Conservation (phyloP, 2,329 filamentous ascomycete species). For the Sclerotinia nivalis region DNA sequence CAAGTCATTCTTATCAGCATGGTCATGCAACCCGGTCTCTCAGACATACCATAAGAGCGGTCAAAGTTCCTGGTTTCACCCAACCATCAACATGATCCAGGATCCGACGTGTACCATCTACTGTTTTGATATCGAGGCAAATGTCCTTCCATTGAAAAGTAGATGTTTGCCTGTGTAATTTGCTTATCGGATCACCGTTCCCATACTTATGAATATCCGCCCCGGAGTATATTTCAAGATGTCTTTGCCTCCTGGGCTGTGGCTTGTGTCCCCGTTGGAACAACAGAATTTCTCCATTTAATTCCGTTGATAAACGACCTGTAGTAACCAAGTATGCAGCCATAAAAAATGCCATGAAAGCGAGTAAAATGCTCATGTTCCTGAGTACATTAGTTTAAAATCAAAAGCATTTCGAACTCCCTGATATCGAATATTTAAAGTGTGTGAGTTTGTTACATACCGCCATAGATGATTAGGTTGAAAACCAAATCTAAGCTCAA, state of each 20-base stretch:
- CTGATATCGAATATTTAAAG: too few species aligned
- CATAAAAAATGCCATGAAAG: conserved; percentile 63
- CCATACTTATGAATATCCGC: conserved; percentile 26
- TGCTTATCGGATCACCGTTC: conserved; percentile 8
- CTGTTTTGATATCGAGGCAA: conserved; percentile 75
- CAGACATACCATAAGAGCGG: conserved; percentile 58
- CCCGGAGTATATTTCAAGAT: conserved; percentile 23
- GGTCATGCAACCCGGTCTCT: neutral
- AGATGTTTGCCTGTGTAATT: conserved; percentile 20
- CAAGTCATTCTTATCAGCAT: neutral
- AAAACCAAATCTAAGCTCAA: conserved; percentile 58
- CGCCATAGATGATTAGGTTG: conserved; percentile 62
- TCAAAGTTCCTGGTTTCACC: conserved; percentile 70
- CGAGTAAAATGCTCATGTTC: conserved; percentile 70
- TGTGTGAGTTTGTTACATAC: conserved; percentile 13
- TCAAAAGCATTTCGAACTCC: neutral
- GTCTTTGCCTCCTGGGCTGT: conserved; percentile 5
- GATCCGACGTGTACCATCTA: conserved; percentile 61
- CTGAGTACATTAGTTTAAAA: conserved; percentile 22
- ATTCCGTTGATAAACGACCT: conserved; percentile 64
- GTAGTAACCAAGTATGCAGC: conserved; percentile 62
- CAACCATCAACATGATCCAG: conserved; percentile 68
- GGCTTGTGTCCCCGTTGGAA: conserved; percentile 68
- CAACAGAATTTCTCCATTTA: conserved; percentile 74
- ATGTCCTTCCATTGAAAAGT: conserved; percentile 39